Conservation (phyloP, 805 yeast genomes). For the Cyberlindnera veronae region DNA sequence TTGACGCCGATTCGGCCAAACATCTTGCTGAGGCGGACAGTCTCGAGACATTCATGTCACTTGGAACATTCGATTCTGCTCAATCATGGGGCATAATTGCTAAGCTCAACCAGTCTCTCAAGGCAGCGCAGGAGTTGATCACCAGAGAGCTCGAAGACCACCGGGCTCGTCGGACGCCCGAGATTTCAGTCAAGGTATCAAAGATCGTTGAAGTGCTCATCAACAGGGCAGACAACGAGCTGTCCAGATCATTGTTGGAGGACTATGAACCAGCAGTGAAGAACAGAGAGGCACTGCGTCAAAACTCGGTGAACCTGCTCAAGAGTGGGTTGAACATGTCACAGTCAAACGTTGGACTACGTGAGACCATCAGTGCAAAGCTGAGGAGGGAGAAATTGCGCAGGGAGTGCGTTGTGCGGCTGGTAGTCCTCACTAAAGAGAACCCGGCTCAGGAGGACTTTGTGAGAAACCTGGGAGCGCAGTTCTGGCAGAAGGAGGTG, state of each 20-base stretch:
- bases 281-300: constrained; percentile 13
- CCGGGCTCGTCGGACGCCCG: constrained; percentile 10
- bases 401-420: constrained; percentile 24
- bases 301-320: constrained; percentile 20
- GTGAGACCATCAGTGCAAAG: constrained; percentile 22
- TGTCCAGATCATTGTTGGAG: constrained; percentile 11
- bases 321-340: constrained; percentile 23
- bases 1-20: not conserved
- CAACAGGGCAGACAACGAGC: constrained; percentile 26
- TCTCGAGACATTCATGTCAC: constrained; percentile 8
- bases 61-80: constrained; percentile 3
- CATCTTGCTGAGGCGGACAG: constrained; percentile 22
- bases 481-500: constrained; percentile 17
- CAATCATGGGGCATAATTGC: constrained; percentile 17
- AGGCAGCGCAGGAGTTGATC: constrained; percentile 20
- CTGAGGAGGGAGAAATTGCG: constrained; percentile 20
- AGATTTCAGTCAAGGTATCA: constrained; percentile 19
- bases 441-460: constrained; percentile 16
- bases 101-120: constrained; percentile 13
- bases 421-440: constrained; percentile 21
- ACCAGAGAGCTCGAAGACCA: constrained; percentile 14
- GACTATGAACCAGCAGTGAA: constrained; percentile 13
- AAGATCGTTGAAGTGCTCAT: constrained; percentile 24
- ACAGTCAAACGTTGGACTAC: constrained; percentile 25
- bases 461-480: constrained; percentile 20